Evolutionary conservation across 805 yeast genomes (phyloP).

Genomic region (Clavispora vitiphila): DNA sequence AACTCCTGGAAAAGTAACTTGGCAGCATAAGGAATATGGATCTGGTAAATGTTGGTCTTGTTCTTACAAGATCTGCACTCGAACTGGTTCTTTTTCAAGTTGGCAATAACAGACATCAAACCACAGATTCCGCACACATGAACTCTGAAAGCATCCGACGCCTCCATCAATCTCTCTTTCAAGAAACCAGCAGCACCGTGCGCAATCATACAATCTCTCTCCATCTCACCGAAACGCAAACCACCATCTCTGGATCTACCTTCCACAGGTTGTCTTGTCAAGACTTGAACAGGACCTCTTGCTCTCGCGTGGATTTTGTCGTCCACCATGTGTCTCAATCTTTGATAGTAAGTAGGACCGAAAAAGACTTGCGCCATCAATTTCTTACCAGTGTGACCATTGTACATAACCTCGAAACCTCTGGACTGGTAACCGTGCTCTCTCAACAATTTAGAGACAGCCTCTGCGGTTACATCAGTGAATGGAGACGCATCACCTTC

Average conservation of each 20-base stretch:
- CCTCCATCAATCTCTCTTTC: conserved; percentile 97
- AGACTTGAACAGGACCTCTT: conserved; percentile 96
- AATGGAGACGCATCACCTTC: conserved; percentile 99
- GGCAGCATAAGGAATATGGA: conserved; percentile 97
- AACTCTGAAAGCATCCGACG: conserved; percentile 97
- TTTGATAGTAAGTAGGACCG: conserved; percentile 99
- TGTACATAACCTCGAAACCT: conserved; percentile 98
- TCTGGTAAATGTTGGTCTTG: conserved; percentile 96
- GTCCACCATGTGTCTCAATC: conserved; percentile 98
- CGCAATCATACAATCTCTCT: conserved; percentile 99
- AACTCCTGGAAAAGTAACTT: conserved; percentile 96
- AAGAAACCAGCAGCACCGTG: conserved; percentile 99
- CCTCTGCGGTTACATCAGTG: conserved; percentile 97
- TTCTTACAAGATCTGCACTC: conserved; percentile 98
- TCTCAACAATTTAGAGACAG: conserved; percentile 84
- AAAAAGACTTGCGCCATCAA: conserved; percentile 97
- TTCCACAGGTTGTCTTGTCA: conserved; percentile 97
- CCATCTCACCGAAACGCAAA: conserved; percentile 99
- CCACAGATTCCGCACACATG: conserved; percentile 99
- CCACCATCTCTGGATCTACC: conserved; percentile 99
- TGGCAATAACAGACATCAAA: conserved; percentile 95
- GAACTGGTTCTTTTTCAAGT: conserved; percentile 93
- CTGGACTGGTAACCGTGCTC: conserved; percentile 97
- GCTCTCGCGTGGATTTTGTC: conserved; percentile 99
- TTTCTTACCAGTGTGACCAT: conserved; percentile 98